These are phyloP conservation scores for Prunus dulcis DNA, from an alignment of 306 rosid species.

Conservation along the genomic window DNA sequence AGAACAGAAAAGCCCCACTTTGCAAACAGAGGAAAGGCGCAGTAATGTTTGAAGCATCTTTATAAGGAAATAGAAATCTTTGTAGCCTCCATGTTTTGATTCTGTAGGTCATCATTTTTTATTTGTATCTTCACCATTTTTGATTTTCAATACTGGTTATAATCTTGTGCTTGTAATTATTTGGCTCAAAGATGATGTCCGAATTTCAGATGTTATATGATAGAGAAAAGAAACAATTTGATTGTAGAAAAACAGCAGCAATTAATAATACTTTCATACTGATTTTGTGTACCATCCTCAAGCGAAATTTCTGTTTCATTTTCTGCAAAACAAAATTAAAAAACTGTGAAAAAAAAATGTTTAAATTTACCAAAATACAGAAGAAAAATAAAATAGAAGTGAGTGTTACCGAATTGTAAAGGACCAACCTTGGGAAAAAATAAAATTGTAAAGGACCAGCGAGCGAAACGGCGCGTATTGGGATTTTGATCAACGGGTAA, in stretches of 20 bases:
- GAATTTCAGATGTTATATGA: slow-evolving; percentile 4
- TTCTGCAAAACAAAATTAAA: too few species aligned
- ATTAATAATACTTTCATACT: background rate
- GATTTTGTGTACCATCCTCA: slow-evolving; percentile 2
- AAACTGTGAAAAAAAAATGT: too few species aligned
- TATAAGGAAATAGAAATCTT: slow-evolving; percentile 7
- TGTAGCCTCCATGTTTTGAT: slow-evolving; percentile 11
- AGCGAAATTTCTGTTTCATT: background rate
- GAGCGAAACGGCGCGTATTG: background rate
- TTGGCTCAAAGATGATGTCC: background rate
- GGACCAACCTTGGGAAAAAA: too few species aligned
- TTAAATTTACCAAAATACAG: too few species aligned
- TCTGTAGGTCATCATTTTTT: slow-evolving; percentile 18
- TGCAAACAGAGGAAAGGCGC: slow-evolving; percentile 33
- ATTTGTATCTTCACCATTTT: background rate
- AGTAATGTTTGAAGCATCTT: slow-evolving; percentile 34
- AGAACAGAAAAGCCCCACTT: slow-evolving; percentile 33
- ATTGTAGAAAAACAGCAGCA: slow-evolving; percentile 2
- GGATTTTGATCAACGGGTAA: background rate
- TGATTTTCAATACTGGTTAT: background rate
- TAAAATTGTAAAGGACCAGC: background rate
- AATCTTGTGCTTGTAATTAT: slow-evolving; percentile 19
- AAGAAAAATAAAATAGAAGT: background rate
- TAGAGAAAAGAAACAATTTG: slow-evolving; percentile 6
- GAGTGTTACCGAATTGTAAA: too few species aligned